Evolutionary conservation across 371 early-diverging fungal species (phyloP), one percentile per base, ranked within the genome.

Genomic region (Ecytonucleospora hepatopenaei): DNA sequence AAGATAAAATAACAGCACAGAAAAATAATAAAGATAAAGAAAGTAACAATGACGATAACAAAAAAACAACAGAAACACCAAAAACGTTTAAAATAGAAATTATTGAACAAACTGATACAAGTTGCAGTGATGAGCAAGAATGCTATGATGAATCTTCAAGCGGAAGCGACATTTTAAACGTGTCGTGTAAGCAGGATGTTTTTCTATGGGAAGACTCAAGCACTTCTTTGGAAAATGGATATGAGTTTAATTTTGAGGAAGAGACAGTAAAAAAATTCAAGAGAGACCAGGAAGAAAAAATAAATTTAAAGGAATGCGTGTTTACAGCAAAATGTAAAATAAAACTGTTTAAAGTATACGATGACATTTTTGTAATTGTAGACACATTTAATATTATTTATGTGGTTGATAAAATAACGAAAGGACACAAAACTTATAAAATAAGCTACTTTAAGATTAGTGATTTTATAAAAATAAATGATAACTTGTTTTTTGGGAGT

Each of bases 121-220:
- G n/a, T n/a, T n/a, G n/a, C n/a, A n/a, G n/a, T n/a, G n/a, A n/a
- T n/a, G n/a, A n/a, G n/a, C n/a, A n/a, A n/a, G n/a, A n/a, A n/a
- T n/a, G n/a, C n/a, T n/a, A n/a, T n/a, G n/a, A n/a, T n/a, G n/a
- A n/a, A n/a, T n/a, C n/a, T n/a, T n/a, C n/a, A n/a, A n/a, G n/a
- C n/a, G n/a, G n/a, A n/a, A n/a, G n/a, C n/a, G n/a, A n/a, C n/a
- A n/a, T n/a, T n/a, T n/a, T n/a, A n/a, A n/a, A n/a, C n/a, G n/a
- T n/a, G n/a, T n/a, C n/a, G n/a, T n/a, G n/a, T n/a, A n/a, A n/a
- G n/a, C n/a, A n/a, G n/a, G n/a, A n/a, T n/a, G n/a, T n/a, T n/a
- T n/a, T n/a, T n/a, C n/a, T n/a, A 2, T 73, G 74, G 74, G 62
- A 30, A n/a, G 74, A 73, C 33, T 69, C 70, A 5, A 70, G 69